Base-by-base conservation (phyloP, 495 filamentous ascomycete species). In the Rhypophila decipiens region DNA sequence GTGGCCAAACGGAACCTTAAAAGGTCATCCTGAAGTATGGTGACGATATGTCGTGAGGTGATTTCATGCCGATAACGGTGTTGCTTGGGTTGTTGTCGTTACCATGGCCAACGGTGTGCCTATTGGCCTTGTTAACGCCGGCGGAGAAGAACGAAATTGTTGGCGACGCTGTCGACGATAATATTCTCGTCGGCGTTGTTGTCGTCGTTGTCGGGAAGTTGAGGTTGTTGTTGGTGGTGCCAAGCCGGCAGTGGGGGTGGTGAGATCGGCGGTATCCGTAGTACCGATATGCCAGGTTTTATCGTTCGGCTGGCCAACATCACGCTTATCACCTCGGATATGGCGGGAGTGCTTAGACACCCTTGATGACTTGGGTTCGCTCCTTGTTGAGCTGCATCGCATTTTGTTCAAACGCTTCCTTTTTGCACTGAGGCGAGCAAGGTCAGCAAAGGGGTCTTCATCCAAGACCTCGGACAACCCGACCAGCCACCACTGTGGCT, bases 341-440 rank as follows among this genome's bases (percentile, higher is more conserved):
- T 18, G 38, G 7, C 8, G 17, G 1, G 4, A 21, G n/a, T n/a
- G 38, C 19, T 22, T 70, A 75, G 48, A 73, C 71, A 42, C 68
- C 71, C 50, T 66, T 69, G 66, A 75, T 73, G 56, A 73, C 70
- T 23, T 71, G 69, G 13, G 93, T 98, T 49, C 90, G 76, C 74
- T 97, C 91, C 35, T 80, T 78, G 65, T 95, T 88, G 62, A 97
- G 71, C 74, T 93, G 90, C 58, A 88, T 85, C 49, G 85, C 86
- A 60, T 98, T 98, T 42, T 86, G 80, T 63, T 91, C 89, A 67
- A 94, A 87, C 15, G 83, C 86, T 65, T 95, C 88, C 74, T 93
- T 89, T 79, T 95, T 96, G 78, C 90, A 96, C 78, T 82, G 56
- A 33, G 43, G 58, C 45, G 39, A 41, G 52, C 47, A 36, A 56